These are phyloP conservation scores for Stentor coeruleus DNA, from an alignment of 73 alveolate species.

Conservation along the genomic window DNA sequence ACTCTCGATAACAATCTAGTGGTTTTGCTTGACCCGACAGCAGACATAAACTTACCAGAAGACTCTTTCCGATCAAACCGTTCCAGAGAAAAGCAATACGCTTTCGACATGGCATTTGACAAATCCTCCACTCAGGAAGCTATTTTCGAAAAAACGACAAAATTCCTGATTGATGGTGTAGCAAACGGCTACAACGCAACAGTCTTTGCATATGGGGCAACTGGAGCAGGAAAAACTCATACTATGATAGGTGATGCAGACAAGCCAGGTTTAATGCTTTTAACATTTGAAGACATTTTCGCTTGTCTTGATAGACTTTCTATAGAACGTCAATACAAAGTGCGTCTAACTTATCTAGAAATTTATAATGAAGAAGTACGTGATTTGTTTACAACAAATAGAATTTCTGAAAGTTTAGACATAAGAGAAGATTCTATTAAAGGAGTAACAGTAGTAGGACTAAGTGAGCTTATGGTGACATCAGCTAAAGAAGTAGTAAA, in stretches of 20 bases:
- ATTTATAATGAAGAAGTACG: slow-evolving; percentile 91
- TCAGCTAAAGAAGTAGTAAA: slow-evolving; percentile 69
- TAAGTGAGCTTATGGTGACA: slow-evolving; percentile 78
- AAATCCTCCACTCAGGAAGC: slow-evolving; percentile 69
- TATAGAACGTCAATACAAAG: background rate
- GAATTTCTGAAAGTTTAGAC: slow-evolving; percentile 73
- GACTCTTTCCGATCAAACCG: slow-evolving; percentile 94
- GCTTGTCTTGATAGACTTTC: slow-evolving; percentile 59
- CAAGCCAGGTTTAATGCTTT: slow-evolving; percentile 91
- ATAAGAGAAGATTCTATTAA: slow-evolving; percentile 87
- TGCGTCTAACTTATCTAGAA: slow-evolving; percentile 27
- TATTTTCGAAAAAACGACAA: slow-evolving; percentile 88
- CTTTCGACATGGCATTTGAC: slow-evolving; percentile 97
- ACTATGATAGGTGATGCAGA: slow-evolving; percentile 95
- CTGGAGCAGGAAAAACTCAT: slow-evolving; percentile 99
- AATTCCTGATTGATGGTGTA: slow-evolving; percentile 89
- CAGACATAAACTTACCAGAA: too few relatives aligned
- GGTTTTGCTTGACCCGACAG: slow-evolving; percentile 54
- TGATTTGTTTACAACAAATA: slow-evolving; percentile 75
- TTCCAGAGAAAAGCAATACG: slow-evolving; percentile 87
- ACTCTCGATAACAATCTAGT: slow-evolving; percentile 48
- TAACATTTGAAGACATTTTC: slow-evolving; percentile 80
- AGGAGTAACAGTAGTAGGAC: slow-evolving; percentile 85
- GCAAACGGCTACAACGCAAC: slow-evolving; percentile 96
- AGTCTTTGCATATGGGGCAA: slow-evolving; percentile 98